Evolutionary conservation across 441 rosid genomes (phyloP), one percentile per base, ranked within the genome.

Genomic region (Daphne laureola): DNA sequence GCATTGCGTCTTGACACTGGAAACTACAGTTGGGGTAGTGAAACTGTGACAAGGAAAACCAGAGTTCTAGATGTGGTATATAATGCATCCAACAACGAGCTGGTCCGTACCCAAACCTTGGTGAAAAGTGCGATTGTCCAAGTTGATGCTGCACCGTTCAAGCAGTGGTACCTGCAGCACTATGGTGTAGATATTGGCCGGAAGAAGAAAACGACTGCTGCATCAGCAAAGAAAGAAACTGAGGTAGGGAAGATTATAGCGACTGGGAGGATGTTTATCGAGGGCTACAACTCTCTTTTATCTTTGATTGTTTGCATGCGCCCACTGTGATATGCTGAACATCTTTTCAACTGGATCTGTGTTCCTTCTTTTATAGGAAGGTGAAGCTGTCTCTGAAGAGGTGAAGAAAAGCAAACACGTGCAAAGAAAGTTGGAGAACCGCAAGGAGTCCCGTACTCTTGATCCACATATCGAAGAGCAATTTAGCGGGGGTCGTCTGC

Each of bases 91-190:
- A 81, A 81, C 72, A 81, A 74, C 17, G 87, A 81, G 74, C 71
- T 81, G 17, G 84, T 81, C 35, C 84, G 87, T 72, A 81, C 87
- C 40, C 83, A 81, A 51, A 81, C 87, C 40, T 27, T 81, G 63
- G 87, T 78, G 41, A 81, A 81, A 69, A 74, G 82, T 72, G 82
- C 82, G 13, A 70, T 81, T n/a, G 62, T 78, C 53, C 84, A 76
- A 61, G 84, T 81, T 59, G 84, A 81, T 70, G 84, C 82, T 3
- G 78, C 87, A 42, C 84, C 84, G 9, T 81, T 78, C 73, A 76
- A 78, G 79, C 87, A 76, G 65, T 81, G 87, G 84, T 81, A 78
- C 61, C 78, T 63, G 43, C 81, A 76, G 70, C 87, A 81, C 57
- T 81, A 78, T 63, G 84, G 82, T 36, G 77, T 81, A 55, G 87